Evolutionary conservation across 2,329 filamentous ascomycete species (phyloP).

Genomic region (Arthrobotrys conoides): DNA sequence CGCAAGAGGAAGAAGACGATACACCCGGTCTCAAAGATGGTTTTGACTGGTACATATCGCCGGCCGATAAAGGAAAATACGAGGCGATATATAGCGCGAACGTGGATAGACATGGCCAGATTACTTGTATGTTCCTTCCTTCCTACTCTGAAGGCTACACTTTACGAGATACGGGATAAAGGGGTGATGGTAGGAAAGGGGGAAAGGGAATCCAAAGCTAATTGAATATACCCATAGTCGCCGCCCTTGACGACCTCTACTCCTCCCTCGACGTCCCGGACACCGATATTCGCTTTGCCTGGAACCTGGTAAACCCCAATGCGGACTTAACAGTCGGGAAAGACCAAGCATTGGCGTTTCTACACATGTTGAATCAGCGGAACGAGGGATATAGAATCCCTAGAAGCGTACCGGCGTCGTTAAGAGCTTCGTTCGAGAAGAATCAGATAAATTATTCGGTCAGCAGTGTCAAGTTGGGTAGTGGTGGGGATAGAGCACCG

Average conservation of each 20-base stretch:
- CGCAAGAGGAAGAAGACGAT: conserved; percentile 78
- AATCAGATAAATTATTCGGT: conserved; percentile 91
- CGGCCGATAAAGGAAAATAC: conserved; percentile 90
- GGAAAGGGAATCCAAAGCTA: neutral
- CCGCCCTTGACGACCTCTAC: conserved; percentile 85
- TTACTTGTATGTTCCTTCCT: conserved; percentile 75
- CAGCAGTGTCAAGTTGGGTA: conserved; percentile 75
- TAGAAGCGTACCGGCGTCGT: conserved; percentile 88
- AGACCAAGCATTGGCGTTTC: conserved; percentile 91
- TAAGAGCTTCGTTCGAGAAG: conserved; percentile 91
- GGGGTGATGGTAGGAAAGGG: too few relatives aligned
- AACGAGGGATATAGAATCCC: conserved; percentile 97
- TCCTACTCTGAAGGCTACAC: neutral
- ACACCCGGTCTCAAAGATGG: conserved; percentile 89
- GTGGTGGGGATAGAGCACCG: conserved; percentile 68
- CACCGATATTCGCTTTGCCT: conserved; percentile 67
- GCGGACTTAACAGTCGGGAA: conserved; percentile 88
- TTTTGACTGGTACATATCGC: conserved; percentile 99
- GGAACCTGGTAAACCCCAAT: conserved; percentile 93
- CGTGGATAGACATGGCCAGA: conserved; percentile 86
- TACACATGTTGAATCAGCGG: conserved; percentile 95
- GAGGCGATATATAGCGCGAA: conserved; percentile 97
- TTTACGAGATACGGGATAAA: neutral
- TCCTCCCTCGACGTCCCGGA: conserved; percentile 77
- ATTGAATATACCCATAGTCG: conserved; percentile 72